Evolutionary conservation across 2,329 filamentous ascomycete species (phyloP), one percentile per base, ranked within the genome.

Genomic region (Trichoderma arundinaceum): DNA sequence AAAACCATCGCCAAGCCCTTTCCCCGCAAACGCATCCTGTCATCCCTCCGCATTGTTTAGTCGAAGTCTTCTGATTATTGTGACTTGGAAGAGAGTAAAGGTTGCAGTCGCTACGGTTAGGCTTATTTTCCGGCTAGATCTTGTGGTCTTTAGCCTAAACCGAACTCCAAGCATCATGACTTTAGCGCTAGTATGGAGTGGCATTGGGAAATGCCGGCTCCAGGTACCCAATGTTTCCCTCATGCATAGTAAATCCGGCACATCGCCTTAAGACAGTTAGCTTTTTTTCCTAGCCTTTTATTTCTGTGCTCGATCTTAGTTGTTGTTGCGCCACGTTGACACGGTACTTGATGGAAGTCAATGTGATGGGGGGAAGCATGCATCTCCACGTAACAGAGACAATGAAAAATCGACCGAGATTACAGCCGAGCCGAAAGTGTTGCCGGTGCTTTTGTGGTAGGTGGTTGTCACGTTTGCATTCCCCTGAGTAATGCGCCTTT

Each of bases 131-230:
- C 38, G 41, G 61, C 10, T 41, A 32, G 43, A 56, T 58, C 52
- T 51, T 15, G 17, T 17, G 6, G 17, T n/a, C 35, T 64, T 64
- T 49, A 64, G 62, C 62, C 62, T 64, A 58, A 64, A 49, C 15
- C 1, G 32, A 32, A 48, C 7, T 5, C 19, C 15, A 9, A 51
- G 53, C 41, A 49, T 33, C 51, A 51, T 64, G 46, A 43, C 43
- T 43, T 61, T 49, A 57, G 53, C 15, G 13, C 38, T 9, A 32
- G 35, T 41, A 33, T 19, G 17, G 57, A 7, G 44, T 49, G 13
- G 19, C 13, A n/a, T 41, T 19, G 13, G 48, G 12, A 53, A 52
- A 33, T 53, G 59, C 59, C 59, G 59, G 38, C 38, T 28, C 22
- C 28, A 33, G 48, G 48, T 43, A n/a, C n/a, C 46, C 48, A 49